A percentile compares a stretch with the other conserved stretches of the same genome.
These are phyloP conservation scores for Saturnispora diversa DNA, from an alignment of 805 yeast species.

Conservation along the genomic window DNA sequence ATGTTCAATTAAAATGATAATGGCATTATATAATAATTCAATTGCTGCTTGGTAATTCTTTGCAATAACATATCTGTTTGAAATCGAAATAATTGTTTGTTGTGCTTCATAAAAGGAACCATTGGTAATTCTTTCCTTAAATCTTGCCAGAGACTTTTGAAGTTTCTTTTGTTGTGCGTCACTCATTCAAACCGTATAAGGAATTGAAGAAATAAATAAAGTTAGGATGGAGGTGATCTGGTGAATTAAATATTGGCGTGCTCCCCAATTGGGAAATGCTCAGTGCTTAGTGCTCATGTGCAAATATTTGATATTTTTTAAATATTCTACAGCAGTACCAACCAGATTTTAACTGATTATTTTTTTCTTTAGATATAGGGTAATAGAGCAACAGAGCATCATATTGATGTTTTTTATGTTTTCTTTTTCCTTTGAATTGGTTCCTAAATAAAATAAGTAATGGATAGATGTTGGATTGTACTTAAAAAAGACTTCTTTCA, in stretches of 20 bases:
- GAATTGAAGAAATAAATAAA: no score
- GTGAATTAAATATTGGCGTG: no score
- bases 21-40: constrained; percentile 64
- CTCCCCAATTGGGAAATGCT: no score
- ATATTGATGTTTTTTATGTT: no score
- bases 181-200: neutral
- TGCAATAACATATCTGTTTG: constrained; percentile 69
- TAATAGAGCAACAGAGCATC: no score
- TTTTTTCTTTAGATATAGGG: no score
- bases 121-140: constrained; percentile 54
- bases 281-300: no score
- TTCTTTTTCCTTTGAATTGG: no score
- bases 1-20: constrained; percentile 57
- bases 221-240: no score
- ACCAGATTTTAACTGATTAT: no score
- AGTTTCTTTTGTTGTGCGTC: constrained; percentile 33
- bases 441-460: constrained; percentile 3
- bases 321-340: no score
- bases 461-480: constrained; percentile 4
- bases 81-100: constrained; percentile 85
- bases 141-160: constrained; percentile 53
- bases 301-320: no score
- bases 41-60: constrained; percentile 64
- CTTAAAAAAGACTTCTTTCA: neutral
- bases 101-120: constrained; percentile 92